These are phyloP conservation scores for Rhizopogon roseolus DNA, from an alignment of 768 basidiomycete genomes.

Conservation along the genomic window DNA sequence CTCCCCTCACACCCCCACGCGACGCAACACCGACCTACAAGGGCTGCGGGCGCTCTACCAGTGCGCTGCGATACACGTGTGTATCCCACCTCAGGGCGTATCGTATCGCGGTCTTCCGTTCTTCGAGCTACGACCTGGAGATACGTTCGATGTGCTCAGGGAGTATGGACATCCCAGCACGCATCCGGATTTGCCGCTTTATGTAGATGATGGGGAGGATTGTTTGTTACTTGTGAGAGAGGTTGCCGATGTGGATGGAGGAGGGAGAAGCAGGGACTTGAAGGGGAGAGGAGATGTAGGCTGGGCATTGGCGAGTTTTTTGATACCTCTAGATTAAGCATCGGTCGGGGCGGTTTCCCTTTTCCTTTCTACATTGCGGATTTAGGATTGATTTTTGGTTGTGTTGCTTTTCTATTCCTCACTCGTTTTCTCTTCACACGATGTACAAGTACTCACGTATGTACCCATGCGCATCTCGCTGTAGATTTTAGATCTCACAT, in stretches of 20 bases:
- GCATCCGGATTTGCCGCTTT: constrained; percentile 68
- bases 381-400: constrained; percentile 5
- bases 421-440: no score
- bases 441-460: no score
- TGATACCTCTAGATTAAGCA: constrained; percentile 50
- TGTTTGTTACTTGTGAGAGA: constrained; percentile 73
- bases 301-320: constrained; percentile 81
- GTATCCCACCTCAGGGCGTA: constrained; percentile 57
- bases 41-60: constrained; percentile 53
- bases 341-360: not conserved
- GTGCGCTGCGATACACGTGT: constrained; percentile 66
- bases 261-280: constrained; percentile 10
- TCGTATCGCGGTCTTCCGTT: constrained; percentile 74
- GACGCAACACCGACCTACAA: constrained; percentile 16
- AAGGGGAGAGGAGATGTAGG: constrained; percentile 46
- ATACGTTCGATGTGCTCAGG: constrained; percentile 62
- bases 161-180: constrained; percentile 78
- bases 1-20: constrained; percentile 19
- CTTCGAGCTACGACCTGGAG: constrained; percentile 61
- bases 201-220: constrained; percentile 74
- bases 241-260: constrained; percentile 1
- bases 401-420: not conserved
- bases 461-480: no score
- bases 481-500: no score
- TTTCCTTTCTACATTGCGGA: constrained; percentile 3